Conservation (phyloP, 306 rosid species). For the Mucuna pruriens region DNA sequence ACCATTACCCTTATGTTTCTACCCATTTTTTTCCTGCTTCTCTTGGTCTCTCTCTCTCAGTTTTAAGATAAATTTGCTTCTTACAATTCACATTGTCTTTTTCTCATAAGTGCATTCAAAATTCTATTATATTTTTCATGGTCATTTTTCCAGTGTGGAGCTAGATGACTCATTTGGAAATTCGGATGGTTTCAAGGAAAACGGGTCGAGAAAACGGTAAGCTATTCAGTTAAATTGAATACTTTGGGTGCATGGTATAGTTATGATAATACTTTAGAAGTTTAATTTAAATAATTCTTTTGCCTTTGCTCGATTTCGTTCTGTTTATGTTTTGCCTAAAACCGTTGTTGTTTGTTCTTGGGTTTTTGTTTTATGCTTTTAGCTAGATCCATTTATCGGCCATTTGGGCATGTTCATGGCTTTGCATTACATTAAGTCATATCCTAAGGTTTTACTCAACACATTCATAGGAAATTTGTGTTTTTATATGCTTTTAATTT, state of each 20-base stretch:
- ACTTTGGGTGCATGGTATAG: neutral
- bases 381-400: neutral
- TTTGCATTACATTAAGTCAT: neutral
- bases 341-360: neutral
- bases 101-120: neutral
- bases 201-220: slow-evolving; percentile 65
- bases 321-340: neutral
- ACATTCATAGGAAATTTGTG: neutral
- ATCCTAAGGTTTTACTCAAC: neutral
- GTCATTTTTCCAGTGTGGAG: slow-evolving; percentile 55
- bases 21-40: neutral
- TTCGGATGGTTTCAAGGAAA: slow-evolving; percentile 52
- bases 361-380: neutral
- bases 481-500: slow-evolving; percentile 1
- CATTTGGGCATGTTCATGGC: neutral
- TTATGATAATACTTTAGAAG: neutral
- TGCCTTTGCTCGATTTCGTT: neutral
- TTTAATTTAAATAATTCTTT: neutral
- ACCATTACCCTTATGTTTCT: neutral
- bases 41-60: neutral
- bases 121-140: neutral
- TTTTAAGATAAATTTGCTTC: neutral
- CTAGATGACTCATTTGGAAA: slow-evolving; percentile 50
- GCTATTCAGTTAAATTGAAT: neutral
- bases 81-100: neutral